These are phyloP conservation scores for Thelephora aurantiotincta DNA, from an alignment of 768 basidiomycete genomes.

Conservation along the genomic window DNA sequence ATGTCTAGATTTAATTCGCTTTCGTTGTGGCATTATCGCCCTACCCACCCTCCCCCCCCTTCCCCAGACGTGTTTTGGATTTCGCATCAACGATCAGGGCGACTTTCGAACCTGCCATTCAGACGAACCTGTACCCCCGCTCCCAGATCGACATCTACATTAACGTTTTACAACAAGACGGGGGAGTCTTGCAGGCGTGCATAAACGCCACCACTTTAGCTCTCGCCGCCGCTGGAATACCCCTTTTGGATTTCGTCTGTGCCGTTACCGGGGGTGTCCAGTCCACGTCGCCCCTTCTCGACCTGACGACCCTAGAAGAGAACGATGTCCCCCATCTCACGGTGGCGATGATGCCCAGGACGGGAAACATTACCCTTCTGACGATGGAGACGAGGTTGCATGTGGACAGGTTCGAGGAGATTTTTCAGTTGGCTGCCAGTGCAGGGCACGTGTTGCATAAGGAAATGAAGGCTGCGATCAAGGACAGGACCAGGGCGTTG, in stretches of 20 bases:
- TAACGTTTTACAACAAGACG: slow-evolving; percentile 89
- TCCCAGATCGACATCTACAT: slow-evolving; percentile 91
- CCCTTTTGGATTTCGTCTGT: slow-evolving; percentile 82
- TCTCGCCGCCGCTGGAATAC: slow-evolving; percentile 80
- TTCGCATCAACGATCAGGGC: slow-evolving; percentile 77
- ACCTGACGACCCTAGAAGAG: slow-evolving; percentile 83
- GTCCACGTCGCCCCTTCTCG: slow-evolving; percentile 67
- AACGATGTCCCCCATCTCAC: slow-evolving; percentile 80
- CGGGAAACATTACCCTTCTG: slow-evolving; percentile 75
- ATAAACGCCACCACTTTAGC: slow-evolving; percentile 94
- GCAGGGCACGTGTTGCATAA: slow-evolving; percentile 64
- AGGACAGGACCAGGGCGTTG: slow-evolving; percentile 43
- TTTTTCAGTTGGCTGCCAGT: slow-evolving; percentile 66
- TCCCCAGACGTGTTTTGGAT: slow-evolving; percentile 71
- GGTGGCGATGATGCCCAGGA: slow-evolving; percentile 79
- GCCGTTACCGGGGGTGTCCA: slow-evolving; percentile 76
- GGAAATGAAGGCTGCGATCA: slow-evolving; percentile 73
- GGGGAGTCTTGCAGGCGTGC: slow-evolving; percentile 78
- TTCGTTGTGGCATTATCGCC: neutral
- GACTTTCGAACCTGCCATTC: slow-evolving; percentile 93
- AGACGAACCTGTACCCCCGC: slow-evolving; percentile 82
- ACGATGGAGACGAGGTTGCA: slow-evolving; percentile 92
- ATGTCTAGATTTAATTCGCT: neutral
- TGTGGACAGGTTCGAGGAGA: slow-evolving; percentile 83
- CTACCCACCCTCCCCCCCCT: too few species aligned